phyloP scores from a whole-genome alignment of 192 early-diverging fungal species.

The Coemansia pectinata region DNA sequence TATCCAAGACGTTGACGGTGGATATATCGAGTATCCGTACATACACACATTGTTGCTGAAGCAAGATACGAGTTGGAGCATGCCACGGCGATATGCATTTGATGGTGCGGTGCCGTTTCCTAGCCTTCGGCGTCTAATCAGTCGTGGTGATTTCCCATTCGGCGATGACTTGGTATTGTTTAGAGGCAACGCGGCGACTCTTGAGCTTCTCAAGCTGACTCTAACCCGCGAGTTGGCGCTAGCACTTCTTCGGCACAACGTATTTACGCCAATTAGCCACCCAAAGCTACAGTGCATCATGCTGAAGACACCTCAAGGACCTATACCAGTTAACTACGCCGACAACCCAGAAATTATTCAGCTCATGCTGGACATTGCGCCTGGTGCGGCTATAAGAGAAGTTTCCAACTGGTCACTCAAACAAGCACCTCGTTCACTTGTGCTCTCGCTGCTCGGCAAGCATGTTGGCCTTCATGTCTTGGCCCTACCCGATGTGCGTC shows the following conservation, averaged over 20 bases:
- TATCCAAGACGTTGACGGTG: neutral
- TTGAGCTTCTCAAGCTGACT: neutral
- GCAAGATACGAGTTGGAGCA: neutral
- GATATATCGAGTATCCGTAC: neutral
- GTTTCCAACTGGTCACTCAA: neutral
- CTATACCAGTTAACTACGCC: neutral
- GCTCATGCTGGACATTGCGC: neutral
- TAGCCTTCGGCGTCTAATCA: neutral
- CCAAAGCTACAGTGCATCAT: neutral
- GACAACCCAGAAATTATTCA: neutral
- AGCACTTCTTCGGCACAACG: neutral
- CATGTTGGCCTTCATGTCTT: neutral
- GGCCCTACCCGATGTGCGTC: neutral
- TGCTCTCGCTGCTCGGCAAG: neutral
- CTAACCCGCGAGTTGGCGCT: neutral
- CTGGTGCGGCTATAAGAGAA: neutral
- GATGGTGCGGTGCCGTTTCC: neutral
- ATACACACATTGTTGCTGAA: neutral
- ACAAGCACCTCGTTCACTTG: neutral
- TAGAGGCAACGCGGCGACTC: neutral
- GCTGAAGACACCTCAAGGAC: neutral
- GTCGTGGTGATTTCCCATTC: neutral
- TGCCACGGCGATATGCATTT: neutral
- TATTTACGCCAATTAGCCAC: neutral
- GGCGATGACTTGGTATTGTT: neutral